phyloP scores from a whole-genome alignment of 2,329 filamentous ascomycete genomes.

The Fusarium sp. region DNA sequence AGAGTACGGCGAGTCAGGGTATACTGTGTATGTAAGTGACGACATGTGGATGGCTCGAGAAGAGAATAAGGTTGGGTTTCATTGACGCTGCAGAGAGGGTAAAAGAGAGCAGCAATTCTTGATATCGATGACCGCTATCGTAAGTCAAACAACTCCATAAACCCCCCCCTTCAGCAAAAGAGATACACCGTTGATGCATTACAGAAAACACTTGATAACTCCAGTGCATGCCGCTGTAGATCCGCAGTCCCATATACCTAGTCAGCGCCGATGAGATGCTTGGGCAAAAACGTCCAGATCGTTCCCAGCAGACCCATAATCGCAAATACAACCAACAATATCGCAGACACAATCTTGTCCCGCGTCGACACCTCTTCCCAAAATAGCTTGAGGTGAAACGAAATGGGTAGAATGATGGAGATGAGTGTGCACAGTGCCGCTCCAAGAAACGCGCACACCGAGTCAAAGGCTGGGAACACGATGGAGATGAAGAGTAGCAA shows the following conservation, averaged over 20 bases:
- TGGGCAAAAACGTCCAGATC: slow-evolving; percentile 89
- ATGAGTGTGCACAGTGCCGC: slow-evolving; percentile 94
- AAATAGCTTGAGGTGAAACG: slow-evolving; percentile 94
- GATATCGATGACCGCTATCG: background rate
- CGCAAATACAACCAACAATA: slow-evolving; percentile 78
- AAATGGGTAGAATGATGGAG: slow-evolving; percentile 89
- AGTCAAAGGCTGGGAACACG: slow-evolving; percentile 83
- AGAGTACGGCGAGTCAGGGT: background rate
- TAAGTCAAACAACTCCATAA: background rate
- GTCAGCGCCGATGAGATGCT: slow-evolving; percentile 76
- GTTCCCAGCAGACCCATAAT: slow-evolving; percentile 84
- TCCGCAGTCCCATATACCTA: slow-evolving; percentile 17
- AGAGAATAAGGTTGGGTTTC: background rate
- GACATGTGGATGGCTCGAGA: background rate
- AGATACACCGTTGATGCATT: slow-evolving; percentile 1
- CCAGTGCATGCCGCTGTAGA: slow-evolving; percentile 23
- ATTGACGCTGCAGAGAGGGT: background rate
- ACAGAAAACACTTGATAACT: slow-evolving; percentile 19
- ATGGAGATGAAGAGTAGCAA: slow-evolving; percentile 82
- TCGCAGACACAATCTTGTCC: slow-evolving; percentile 79
- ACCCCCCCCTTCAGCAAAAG: slow-evolving; percentile 4
- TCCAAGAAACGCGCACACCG: slow-evolving; percentile 92
- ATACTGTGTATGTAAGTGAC: background rate
- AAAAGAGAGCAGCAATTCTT: too few species aligned
- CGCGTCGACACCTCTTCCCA: slow-evolving; percentile 75